Percentiles rank a stretch among this genome's conserved stretches.
These are phyloP conservation scores for Gentiana straminea DNA, from an alignment of 257 asterid species.

Conservation along the genomic window DNA sequence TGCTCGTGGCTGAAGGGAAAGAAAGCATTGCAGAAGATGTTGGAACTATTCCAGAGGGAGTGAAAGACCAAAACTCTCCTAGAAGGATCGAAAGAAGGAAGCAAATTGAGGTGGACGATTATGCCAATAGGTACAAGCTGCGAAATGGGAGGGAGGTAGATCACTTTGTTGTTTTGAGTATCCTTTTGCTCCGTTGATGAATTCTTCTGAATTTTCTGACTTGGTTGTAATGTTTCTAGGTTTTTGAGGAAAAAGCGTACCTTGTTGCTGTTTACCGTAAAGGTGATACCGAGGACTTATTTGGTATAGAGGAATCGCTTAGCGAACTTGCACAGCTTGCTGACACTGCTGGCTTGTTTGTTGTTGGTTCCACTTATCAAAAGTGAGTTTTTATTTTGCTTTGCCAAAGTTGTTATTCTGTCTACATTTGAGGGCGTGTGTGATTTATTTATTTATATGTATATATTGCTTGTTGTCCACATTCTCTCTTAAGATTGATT, in stretches of 20 bases:
- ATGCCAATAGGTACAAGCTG: conserved; percentile 43
- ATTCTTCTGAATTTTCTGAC: conserved; percentile 7
- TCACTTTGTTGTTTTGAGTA: neutral
- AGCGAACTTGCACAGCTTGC: conserved; percentile 87
- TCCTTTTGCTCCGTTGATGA: neutral
- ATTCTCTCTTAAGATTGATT: conserved; percentile 1
- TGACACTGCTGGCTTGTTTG: conserved; percentile 86
- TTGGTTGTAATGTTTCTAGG: conserved; percentile 29
- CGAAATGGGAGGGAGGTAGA: conserved; percentile 77
- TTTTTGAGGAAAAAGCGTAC: conserved; percentile 87
- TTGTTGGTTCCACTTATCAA: conserved; percentile 87
- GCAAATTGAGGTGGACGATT: conserved; percentile 21
- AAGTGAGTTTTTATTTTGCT: conserved; percentile 34
- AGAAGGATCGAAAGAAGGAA: conserved; percentile 17
- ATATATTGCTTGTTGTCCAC: neutral
- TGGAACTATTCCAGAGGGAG: conserved; percentile 21
- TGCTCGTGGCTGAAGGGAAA: conserved; percentile 17
- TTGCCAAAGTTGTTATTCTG: conserved; percentile 1
- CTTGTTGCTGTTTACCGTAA: conserved; percentile 75
- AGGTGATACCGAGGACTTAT: conserved; percentile 47
- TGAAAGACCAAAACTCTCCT: conserved; percentile 15
- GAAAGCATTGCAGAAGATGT: conserved; percentile 16
- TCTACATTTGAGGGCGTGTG: no score
- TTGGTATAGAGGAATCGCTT: conserved; percentile 79
- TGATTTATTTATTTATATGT: no score